Evolutionary conservation across 163 green algal species (phyloP).

Genomic region (Trebouxiophyceae sp.): DNA sequence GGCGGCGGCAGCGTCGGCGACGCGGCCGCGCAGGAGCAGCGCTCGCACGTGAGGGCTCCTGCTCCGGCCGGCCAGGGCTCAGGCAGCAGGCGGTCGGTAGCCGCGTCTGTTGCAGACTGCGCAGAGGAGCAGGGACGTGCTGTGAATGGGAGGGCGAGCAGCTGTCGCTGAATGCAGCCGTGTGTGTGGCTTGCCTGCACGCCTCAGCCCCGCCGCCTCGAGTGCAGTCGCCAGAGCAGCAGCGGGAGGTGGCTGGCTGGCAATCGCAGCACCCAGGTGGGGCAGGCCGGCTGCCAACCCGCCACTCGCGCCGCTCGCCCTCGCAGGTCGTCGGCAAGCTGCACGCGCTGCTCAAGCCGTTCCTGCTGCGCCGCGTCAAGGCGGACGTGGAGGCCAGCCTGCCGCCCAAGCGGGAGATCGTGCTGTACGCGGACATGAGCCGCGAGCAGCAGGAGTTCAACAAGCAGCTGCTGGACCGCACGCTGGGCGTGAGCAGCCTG

Average conservation of each 20-base stretch:
- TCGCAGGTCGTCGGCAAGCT: slow-evolving; percentile 70
- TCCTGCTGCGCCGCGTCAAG: slow-evolving; percentile 95
- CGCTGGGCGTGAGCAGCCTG: slow-evolving; percentile 51
- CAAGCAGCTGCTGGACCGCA: slow-evolving; percentile 73
- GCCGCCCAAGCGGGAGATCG: slow-evolving; percentile 89
- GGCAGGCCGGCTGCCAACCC: neutral
- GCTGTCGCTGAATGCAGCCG: no score
- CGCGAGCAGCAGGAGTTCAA: slow-evolving; percentile 75
- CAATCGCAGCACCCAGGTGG: no score
- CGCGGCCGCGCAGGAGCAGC: slow-evolving; percentile 62
- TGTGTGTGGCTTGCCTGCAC: no score
- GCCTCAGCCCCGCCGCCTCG: no score
- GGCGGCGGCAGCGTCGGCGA: slow-evolving; percentile 22
- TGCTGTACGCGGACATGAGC: slow-evolving; percentile 93
- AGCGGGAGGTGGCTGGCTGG: no score
- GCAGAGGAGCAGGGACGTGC: no score
- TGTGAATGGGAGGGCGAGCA: no score
- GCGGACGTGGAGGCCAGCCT: slow-evolving; percentile 84
- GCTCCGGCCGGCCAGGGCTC: no score
- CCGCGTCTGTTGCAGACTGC: no score
- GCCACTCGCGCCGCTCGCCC: neutral
- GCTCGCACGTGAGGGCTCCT: slow-evolving; percentile 69
- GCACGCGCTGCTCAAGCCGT: slow-evolving; percentile 92
- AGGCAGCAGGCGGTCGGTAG: no score
- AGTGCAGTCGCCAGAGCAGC: no score